Conservation (phyloP, 2,329 filamentous ascomycete species). For the Hypoxylon sp. region DNA sequence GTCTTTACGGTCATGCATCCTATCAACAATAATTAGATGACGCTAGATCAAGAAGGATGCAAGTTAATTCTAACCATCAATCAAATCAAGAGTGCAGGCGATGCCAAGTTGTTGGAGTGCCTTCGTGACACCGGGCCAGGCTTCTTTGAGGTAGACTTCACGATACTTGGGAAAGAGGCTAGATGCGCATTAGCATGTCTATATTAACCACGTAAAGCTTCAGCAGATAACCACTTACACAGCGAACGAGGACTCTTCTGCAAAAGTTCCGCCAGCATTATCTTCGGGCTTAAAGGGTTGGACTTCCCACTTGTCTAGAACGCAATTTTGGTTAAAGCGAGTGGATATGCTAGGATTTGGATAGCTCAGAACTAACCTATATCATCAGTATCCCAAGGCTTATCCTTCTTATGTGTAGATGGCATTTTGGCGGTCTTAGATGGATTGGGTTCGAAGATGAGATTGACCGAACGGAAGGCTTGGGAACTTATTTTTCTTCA, state of each 20-base stretch:
- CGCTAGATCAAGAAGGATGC: neutral
- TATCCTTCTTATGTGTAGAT: slow-evolving; percentile 83
- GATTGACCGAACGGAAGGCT: slow-evolving; percentile 12
- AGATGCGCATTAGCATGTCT: slow-evolving; percentile 12
- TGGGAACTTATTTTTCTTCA: slow-evolving; percentile 34
- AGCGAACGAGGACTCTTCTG: slow-evolving; percentile 91
- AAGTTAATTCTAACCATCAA: slow-evolving; percentile 71
- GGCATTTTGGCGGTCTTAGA: slow-evolving; percentile 43
- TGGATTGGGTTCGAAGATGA: neutral
- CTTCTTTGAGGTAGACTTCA: slow-evolving; percentile 89
- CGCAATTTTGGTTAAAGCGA: slow-evolving; percentile 52
- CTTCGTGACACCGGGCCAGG: slow-evolving; percentile 89
- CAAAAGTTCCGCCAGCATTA: slow-evolving; percentile 86
- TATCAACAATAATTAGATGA: slow-evolving; percentile 35
- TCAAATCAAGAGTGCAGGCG: slow-evolving; percentile 90
- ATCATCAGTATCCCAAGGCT: slow-evolving; percentile 96
- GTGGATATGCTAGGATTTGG: neutral
- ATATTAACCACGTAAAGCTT: neutral
- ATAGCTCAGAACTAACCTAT: slow-evolving; percentile 93
- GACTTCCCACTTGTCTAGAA: slow-evolving; percentile 91
- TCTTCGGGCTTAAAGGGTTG: slow-evolving; percentile 88
- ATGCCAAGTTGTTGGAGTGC: slow-evolving; percentile 89
- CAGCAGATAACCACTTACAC: slow-evolving; percentile 34
- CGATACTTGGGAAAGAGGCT: slow-evolving; percentile 95
- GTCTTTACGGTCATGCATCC: slow-evolving; percentile 93